A percentile compares a stretch with the other conserved stretches of the same genome.
Conservation (phyloP, 352 stramenopile genomes). For the Phytophthora idaei region DNA sequence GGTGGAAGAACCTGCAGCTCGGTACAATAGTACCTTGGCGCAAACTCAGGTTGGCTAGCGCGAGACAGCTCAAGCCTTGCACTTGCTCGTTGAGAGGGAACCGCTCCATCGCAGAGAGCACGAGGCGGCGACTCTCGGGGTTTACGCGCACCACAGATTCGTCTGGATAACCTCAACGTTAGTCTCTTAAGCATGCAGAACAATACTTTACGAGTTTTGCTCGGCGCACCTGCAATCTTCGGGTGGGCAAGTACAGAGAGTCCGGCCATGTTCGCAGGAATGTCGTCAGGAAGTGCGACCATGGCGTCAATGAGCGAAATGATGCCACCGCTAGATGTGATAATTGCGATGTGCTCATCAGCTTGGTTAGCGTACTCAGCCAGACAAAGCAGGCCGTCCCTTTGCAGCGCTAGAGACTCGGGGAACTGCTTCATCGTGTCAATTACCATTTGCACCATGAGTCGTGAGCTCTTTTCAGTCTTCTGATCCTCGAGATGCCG, state of each 20-base stretch:
- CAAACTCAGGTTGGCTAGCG: constrained; percentile 62
- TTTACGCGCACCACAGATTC: constrained; percentile 55
- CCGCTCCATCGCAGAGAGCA: constrained; percentile 61
- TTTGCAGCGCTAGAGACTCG: constrained; percentile 44
- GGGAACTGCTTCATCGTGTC: constrained; percentile 51
- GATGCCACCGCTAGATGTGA: constrained; percentile 52
- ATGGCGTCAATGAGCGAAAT: constrained; percentile 56
- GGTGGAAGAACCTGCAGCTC: not conserved
- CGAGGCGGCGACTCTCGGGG: constrained; percentile 54
- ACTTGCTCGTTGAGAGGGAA: constrained; percentile 67
- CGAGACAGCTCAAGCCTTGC: constrained; percentile 56
- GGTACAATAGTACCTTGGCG: constrained; percentile 41
- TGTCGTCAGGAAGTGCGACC: constrained; percentile 52
- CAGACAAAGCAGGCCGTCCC: constrained; percentile 53
- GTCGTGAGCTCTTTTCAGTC: constrained; percentile 4
- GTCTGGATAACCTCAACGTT: constrained; percentile 24
- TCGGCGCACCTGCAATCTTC: constrained; percentile 38
- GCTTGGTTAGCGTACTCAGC: constrained; percentile 40
- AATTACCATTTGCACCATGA: constrained; percentile 45
- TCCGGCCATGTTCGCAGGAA: constrained; percentile 50
- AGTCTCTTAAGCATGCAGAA: constrained; percentile 1
- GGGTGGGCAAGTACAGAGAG: constrained; percentile 65
- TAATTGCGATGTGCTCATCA: constrained; percentile 31
- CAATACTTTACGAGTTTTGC: not conserved
- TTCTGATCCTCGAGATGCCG: constrained; percentile 5